Conservation (phyloP, 257 asterid genomes). For the Nicotiana benthamiana region DNA sequence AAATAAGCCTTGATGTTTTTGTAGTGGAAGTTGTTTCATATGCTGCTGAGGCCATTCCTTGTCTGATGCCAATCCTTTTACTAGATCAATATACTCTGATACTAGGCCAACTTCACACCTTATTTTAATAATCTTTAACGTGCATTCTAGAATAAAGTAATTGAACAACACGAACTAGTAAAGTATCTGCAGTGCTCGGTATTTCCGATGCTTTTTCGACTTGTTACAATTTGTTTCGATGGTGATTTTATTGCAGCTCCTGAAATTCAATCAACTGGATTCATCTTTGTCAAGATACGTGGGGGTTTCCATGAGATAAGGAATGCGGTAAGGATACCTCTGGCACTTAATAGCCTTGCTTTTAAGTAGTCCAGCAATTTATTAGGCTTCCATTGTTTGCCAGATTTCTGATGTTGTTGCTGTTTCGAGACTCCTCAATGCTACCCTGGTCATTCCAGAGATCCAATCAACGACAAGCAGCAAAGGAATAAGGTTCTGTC, state of each 20-base stretch:
- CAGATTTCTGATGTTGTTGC: conserved; percentile 94
- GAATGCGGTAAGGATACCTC: conserved; percentile 57
- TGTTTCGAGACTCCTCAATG: conserved; percentile 86
- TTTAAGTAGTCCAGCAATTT: background rate
- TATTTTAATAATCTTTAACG: background rate
- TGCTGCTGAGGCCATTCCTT: background rate
- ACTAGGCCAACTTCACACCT: background rate
- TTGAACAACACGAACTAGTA: background rate
- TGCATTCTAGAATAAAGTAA: background rate
- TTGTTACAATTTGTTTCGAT: background rate
- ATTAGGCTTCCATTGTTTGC: conserved; percentile 4
- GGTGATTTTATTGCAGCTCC: conserved; percentile 48
- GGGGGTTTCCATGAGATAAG: conserved; percentile 97
- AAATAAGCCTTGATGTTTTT: background rate
- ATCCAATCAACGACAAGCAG: conserved; percentile 98
- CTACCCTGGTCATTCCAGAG: conserved; percentile 88
- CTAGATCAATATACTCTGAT: background rate
- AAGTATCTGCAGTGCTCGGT: background rate
- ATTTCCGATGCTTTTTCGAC: background rate
- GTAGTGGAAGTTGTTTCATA: background rate
- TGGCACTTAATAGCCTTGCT: background rate
- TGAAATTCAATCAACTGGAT: conserved; percentile 45
- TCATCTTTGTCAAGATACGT: conserved; percentile 73
- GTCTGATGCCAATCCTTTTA: background rate
- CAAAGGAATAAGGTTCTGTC: conserved; percentile 81